A percentile compares a stretch with the other conserved stretches of the same genome.
These are phyloP conservation scores for Neurospora terricola DNA, from an alignment of 495 filamentous ascomycete genomes.

Conservation along the genomic window DNA sequence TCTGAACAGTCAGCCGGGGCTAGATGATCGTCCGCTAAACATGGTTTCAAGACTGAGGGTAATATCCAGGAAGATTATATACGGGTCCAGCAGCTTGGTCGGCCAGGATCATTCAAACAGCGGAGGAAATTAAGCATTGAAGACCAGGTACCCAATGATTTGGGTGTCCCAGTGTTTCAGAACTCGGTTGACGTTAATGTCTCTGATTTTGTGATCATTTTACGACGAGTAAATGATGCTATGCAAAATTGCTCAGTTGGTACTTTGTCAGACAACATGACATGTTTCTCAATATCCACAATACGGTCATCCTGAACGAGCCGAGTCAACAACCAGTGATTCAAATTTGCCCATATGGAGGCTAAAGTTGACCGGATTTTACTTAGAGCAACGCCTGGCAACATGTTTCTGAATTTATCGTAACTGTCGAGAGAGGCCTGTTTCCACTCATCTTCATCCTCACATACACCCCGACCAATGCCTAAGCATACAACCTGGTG, in stretches of 20 bases:
- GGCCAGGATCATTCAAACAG: background rate
- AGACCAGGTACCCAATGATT: background rate
- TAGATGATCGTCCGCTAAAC: background rate
- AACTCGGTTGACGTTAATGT: background rate
- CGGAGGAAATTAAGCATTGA: background rate
- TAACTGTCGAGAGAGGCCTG: background rate
- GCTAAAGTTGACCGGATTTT: background rate
- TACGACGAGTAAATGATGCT: background rate
- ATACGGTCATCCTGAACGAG: background rate
- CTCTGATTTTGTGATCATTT: background rate
- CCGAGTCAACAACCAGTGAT: background rate
- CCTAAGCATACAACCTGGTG: constrained; percentile 44
- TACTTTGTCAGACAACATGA: background rate
- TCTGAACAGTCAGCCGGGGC: background rate
- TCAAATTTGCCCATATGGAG: background rate
- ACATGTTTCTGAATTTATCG: background rate
- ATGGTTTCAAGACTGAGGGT: background rate
- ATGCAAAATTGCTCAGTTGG: background rate
- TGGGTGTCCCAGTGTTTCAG: background rate
- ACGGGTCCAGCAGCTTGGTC: background rate
- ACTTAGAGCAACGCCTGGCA: background rate
- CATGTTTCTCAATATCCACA: background rate
- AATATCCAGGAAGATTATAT: background rate
- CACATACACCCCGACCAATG: background rate
- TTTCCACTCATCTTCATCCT: background rate